Evolutionary conservation across 1,284 basidiomycete genomes (phyloP), one percentile per base, ranked within the genome.

Genomic region (Cutaneotrichosporon curvatum): DNA sequence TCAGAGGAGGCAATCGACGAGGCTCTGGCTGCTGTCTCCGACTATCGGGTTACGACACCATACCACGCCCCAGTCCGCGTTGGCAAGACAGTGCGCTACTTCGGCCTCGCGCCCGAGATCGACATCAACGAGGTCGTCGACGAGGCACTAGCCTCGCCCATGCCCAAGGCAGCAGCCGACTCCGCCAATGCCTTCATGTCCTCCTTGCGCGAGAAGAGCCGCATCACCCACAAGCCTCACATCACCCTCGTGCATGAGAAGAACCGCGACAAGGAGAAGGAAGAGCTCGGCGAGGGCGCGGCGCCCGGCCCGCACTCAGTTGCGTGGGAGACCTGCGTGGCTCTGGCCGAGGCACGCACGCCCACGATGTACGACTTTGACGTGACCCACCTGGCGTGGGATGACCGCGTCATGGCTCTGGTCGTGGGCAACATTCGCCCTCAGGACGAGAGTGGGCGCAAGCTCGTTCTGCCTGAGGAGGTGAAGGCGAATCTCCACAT

Each of bases 181-280:
- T 48, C 57, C 3, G 75, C 72, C 15, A 66, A 56, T 42, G 37
- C 51, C 6, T 77, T 87, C 51, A 84, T 82, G 76, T 57, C 68
- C 0, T 45, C 60, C 7, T 61, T 91, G 21, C 73, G 77, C 33
- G 48, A 81, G 6, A 66, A 68, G 0, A 62, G 74, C 3, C 75
- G 88, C 12, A 64, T 94, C 18, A 71, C 79, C 3, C 58, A 66
- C 12, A 70, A 76, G 4, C 90, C 92, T 1, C 94, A 98, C 67
- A 75, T 96, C 45, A 97, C 94, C 0, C 73, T 97, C 44, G 81
- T 85, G 8, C 94, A 98, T 67, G 70, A 72, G 53, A 83, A 82
- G 21, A 66, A 71, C 20, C 73, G 84, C 4, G 74, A 76, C 35
- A 53, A 43, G 4, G 65, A 69, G 4, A 73, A 47, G 5, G 78